phyloP scores from a whole-genome alignment of 257 asterid species.

The Solanum ahanhuiri region DNA sequence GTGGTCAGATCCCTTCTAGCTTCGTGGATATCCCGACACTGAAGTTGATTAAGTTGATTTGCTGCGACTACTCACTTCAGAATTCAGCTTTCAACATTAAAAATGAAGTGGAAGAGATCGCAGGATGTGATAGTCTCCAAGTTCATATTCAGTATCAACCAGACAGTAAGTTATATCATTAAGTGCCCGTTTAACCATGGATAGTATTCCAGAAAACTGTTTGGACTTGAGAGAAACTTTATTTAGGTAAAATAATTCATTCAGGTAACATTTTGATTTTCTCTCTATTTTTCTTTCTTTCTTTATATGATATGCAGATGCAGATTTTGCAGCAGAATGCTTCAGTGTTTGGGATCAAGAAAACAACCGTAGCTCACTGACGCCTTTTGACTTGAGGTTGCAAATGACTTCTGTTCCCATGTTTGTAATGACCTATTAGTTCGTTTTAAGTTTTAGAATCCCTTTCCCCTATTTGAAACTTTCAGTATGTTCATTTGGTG shows the following conservation, averaged over 20 bases:
- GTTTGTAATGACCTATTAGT: not conserved
- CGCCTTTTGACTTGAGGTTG: not conserved
- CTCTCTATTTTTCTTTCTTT: not conserved
- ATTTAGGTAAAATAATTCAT: not conserved
- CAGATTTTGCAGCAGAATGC: not conserved
- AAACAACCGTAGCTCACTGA: not conserved
- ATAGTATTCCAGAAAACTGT: not conserved
- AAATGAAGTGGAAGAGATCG: not conserved
- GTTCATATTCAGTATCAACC: no score
- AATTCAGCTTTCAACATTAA: not conserved
- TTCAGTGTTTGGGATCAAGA: not conserved
- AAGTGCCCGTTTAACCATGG: not conserved
- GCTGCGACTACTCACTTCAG: not conserved
- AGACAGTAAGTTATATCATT: not conserved
- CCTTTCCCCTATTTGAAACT: not conserved
- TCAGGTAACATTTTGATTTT: not conserved
- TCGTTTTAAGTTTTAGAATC: not conserved
- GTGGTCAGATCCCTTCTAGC: not conserved
- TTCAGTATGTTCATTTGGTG: no score
- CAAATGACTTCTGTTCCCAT: not conserved
- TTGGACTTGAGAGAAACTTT: not conserved
- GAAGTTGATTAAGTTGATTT: not conserved
- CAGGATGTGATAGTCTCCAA: not conserved
- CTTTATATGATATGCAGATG: not conserved
- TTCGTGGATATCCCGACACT: not conserved